Evolutionary conservation across 2,329 filamentous ascomycete genomes (phyloP), one percentile per base, ranked within the genome.

Genomic region (Arthrobotrys conoides): DNA sequence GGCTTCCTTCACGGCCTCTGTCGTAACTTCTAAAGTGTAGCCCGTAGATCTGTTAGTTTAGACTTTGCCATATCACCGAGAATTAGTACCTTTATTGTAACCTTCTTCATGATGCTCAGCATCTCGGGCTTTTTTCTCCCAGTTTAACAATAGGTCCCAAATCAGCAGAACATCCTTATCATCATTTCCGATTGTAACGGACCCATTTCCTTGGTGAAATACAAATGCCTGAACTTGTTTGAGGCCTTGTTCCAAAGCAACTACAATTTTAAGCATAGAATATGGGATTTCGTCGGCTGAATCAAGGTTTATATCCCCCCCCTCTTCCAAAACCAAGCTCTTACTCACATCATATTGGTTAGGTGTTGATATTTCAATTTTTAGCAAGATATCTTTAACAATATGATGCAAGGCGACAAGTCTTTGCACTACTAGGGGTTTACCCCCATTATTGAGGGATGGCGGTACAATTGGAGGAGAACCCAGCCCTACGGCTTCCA

Each of bases 1-100:
- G 48, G 5, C 57, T 41, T 65, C 46, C 9, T 1, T n/a, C 1
- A 12, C 8, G 18, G 22, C 5, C 30, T 36, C 18, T 8, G 14
- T 36, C 5, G 0, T 48, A 46, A 6, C 30, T 16, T 27, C 36
- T 27, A 41, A 9, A 8, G 4, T 3, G 24, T 41, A 8, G 30
- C 2, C 24, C 76, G 86, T 85, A 51, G 87, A 85, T 20, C 2
- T 20, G 53, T 44, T 12, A 61, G 20, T 24, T 41, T 24, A 24
- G 20, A 18, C 24, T 12, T 18, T 12, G 6, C 22, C 16, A 18
- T 33, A 3, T 24, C 6, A n/a, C 3, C 14, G 18, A 24, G 20
- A 14, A 16, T 8, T 22, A 12, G 36, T 44, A 41, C 57, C 18
- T 61, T 41, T 44, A 38, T 16, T 33, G 20, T 44, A 5, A 5